phyloP scores from a whole-genome alignment of 2,329 filamentous ascomycete species.

The Madurella mycetomatis region DNA sequence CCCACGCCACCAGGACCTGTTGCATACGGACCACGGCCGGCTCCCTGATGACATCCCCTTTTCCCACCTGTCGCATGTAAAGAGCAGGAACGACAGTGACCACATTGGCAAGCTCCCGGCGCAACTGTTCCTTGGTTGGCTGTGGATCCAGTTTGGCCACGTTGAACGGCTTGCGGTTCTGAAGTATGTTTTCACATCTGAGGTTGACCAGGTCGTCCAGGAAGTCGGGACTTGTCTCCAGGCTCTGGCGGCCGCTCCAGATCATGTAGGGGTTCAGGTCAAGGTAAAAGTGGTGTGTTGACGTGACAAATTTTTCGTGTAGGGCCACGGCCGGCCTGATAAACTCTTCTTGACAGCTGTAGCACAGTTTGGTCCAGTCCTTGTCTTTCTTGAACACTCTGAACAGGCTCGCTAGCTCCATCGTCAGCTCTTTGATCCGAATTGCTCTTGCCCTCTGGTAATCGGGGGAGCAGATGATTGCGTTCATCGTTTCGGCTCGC shows the following conservation, averaged over 20 bases:
- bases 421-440: constrained; percentile 27
- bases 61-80: constrained; percentile 35
- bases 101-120: constrained; percentile 31
- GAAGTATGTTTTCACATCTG: constrained; percentile 35
- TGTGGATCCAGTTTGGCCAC: constrained; percentile 31
- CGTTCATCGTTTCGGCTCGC: constrained; percentile 36
- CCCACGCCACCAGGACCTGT: constrained; percentile 38
- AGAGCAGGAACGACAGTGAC: constrained; percentile 35
- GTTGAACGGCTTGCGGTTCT: constrained; percentile 35
- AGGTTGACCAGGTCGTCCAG: constrained; percentile 30
- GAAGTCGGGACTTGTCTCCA: constrained; percentile 31
- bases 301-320: constrained; percentile 37
- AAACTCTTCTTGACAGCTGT: constrained; percentile 27
- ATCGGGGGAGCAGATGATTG: constrained; percentile 31
- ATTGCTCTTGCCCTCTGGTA: constrained; percentile 27
- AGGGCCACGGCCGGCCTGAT: constrained; percentile 35
- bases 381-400: constrained; percentile 29
- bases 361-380: constrained; percentile 23
- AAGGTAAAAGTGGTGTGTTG: constrained; percentile 37
- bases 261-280: constrained; percentile 32
- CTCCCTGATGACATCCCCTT: constrained; percentile 32
- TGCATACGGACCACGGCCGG: constrained; percentile 35
- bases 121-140: constrained; percentile 31
- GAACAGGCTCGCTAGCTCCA: constrained; percentile 29
- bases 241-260: constrained; percentile 23